phyloP scores from a whole-genome alignment of 768 basidiomycete species.

The Agaricus blazei region DNA sequence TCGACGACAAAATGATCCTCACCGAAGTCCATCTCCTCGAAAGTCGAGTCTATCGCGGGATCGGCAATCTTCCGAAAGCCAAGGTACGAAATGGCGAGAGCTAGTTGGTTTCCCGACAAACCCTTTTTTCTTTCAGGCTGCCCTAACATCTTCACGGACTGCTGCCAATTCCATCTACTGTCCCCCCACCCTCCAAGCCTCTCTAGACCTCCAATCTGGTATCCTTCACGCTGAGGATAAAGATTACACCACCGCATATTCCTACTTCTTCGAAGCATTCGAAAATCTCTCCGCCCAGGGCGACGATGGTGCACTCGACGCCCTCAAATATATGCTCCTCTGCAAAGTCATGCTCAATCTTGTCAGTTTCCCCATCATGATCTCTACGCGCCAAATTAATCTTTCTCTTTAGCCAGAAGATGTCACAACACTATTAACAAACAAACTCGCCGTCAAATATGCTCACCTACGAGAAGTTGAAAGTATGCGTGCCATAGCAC shows the following conservation, averaged over 20 bases:
- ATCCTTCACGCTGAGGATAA: conserved; percentile 95
- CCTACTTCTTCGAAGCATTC: conserved; percentile 96
- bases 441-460: conserved; percentile 87
- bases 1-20: conserved; percentile 97
- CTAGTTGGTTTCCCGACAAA: neutral
- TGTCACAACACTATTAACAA: conserved; percentile 76
- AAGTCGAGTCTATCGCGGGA: conserved; percentile 84
- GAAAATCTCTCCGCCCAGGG: conserved; percentile 82
- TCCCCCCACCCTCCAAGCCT: conserved; percentile 36
- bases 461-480: conserved; percentile 86
- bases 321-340: conserved; percentile 95
- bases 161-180: conserved; percentile 97
- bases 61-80: conserved; percentile 84
- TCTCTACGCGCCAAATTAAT: too few species aligned
- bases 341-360: conserved; percentile 98
- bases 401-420: conserved; percentile 72
- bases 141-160: conserved; percentile 85
- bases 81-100: conserved; percentile 47
- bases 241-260: conserved; percentile 95
- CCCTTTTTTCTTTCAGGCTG: conserved; percentile 46
- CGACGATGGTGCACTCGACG: conserved; percentile 70
- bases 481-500: conserved; percentile 92
- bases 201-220: conserved; percentile 54
- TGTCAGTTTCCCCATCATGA: conserved; percentile 38
- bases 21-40: conserved; percentile 96